Evolutionary conservation across 371 early-diverging fungal species (phyloP).

Genomic region (Mortierella sp.): DNA sequence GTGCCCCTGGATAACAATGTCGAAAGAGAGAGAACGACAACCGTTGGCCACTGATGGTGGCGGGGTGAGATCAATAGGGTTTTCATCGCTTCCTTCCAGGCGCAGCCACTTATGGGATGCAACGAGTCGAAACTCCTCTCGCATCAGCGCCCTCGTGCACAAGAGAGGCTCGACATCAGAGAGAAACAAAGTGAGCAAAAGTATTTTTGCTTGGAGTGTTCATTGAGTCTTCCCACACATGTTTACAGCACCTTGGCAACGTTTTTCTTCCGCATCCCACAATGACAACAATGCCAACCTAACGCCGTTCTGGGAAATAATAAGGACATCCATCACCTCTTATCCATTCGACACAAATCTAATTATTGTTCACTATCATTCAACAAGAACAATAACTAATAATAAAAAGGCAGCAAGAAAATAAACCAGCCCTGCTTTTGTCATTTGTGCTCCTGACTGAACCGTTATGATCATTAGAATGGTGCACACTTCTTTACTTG

Average conservation of each 20-base stretch:
- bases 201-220: not conserved
- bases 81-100: too few species aligned
- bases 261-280: not conserved
- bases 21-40: not conserved
- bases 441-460: too few species aligned
- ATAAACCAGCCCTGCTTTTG: not conserved
- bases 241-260: not conserved
- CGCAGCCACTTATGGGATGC: too few species aligned
- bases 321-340: too few species aligned
- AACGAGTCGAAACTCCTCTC: not conserved
- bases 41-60: not conserved
- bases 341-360: too few species aligned
- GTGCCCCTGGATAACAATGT: too few species aligned
- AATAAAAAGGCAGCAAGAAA: too few species aligned
- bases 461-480: too few species aligned
- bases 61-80: conserved; percentile 1
- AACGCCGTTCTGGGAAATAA: too few species aligned
- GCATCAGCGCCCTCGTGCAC: not conserved
- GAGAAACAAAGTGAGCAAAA: not conserved
- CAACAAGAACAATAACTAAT: too few species aligned
- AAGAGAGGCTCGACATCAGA: not conserved
- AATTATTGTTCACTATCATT: too few species aligned
- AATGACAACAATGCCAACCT: not conserved
- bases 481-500: too few species aligned
- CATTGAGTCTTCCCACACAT: not conserved